Evolutionary conservation across 192 early-diverging fungal species (phyloP).

Genomic region (Chytriomyces sp.): DNA sequence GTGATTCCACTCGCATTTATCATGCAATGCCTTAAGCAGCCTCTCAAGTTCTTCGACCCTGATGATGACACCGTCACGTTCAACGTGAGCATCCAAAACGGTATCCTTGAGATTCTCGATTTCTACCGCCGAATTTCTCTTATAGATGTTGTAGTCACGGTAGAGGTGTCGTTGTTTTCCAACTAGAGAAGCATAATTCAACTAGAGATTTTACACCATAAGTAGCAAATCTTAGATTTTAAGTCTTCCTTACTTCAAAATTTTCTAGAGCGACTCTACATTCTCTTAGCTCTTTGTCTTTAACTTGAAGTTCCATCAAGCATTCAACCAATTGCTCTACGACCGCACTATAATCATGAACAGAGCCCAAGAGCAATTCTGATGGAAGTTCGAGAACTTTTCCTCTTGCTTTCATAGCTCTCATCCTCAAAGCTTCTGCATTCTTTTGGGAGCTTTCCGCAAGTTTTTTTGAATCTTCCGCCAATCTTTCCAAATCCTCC

Average conservation of each 20-base stretch:
- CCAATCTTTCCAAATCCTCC: slow-evolving; percentile 9
- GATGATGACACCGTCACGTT: slow-evolving; percentile 10
- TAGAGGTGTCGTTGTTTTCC: slow-evolving; percentile 44
- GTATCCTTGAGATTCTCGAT: slow-evolving; percentile 18
- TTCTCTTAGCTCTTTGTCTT: slow-evolving; percentile 34
- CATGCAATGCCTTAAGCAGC: slow-evolving; percentile 25
- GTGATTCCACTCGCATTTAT: slow-evolving; percentile 24
- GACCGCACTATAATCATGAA: slow-evolving; percentile 40
- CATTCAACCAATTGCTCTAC: slow-evolving; percentile 51
- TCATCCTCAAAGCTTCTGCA: slow-evolving; percentile 22
- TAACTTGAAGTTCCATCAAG: slow-evolving; percentile 40
- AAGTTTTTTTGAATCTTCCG: slow-evolving; percentile 7
- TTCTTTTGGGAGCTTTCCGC: slow-evolving; percentile 13
- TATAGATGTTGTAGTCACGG: slow-evolving; percentile 27
- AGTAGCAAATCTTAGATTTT: neutral
- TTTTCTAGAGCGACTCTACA: slow-evolving; percentile 31
- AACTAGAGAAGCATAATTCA: slow-evolving; percentile 29
- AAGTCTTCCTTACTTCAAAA: slow-evolving; percentile 28
- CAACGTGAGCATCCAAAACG: slow-evolving; percentile 12
- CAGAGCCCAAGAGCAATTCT: slow-evolving; percentile 28
- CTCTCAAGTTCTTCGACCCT: slow-evolving; percentile 24
- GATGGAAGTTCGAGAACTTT: slow-evolving; percentile 36
- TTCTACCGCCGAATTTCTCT: slow-evolving; percentile 11
- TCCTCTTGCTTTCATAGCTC: slow-evolving; percentile 27
- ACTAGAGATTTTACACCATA: slow-evolving; percentile 15